Conservation (phyloP, 148 eudicot genomes). For the Rhododendron ovatum region DNA sequence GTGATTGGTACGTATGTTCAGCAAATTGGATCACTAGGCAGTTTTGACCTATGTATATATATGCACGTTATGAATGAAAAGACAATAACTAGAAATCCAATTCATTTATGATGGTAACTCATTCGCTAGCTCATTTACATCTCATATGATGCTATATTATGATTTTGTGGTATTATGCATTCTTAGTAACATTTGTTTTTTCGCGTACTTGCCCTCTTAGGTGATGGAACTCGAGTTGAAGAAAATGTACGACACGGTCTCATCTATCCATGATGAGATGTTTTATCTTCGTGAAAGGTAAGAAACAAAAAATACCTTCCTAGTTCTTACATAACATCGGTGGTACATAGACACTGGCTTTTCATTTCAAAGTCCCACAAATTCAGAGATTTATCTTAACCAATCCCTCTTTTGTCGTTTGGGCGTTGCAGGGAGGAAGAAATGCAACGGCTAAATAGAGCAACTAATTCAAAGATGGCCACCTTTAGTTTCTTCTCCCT, state of each 20-base stretch:
- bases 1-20: not conserved
- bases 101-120: not conserved
- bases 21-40: not conserved
- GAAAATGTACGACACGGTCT: slow-evolving; percentile 42
- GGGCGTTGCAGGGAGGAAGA: slow-evolving; percentile 40
- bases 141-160: not conserved
- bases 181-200: not conserved
- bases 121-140: not conserved
- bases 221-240: slow-evolving; percentile 47
- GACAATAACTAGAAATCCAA: not conserved
- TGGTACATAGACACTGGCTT: not conserved
- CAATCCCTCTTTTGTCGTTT: not conserved
- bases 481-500: slow-evolving; percentile 41
- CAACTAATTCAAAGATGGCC: slow-evolving; percentile 51
- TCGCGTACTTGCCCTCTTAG: slow-evolving; percentile 15
- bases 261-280: slow-evolving; percentile 61
- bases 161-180: not conserved
- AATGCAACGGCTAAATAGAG: slow-evolving; percentile 51
- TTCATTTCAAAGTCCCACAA: not conserved
- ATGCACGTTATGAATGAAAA: not conserved
- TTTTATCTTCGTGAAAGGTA: slow-evolving; percentile 77
- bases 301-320: not conserved
- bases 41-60: not conserved
- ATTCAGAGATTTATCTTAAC: not conserved
- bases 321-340: not conserved